Conservation (phyloP, 768 basidiomycete species). For the Coprinellus micaceus region DNA sequence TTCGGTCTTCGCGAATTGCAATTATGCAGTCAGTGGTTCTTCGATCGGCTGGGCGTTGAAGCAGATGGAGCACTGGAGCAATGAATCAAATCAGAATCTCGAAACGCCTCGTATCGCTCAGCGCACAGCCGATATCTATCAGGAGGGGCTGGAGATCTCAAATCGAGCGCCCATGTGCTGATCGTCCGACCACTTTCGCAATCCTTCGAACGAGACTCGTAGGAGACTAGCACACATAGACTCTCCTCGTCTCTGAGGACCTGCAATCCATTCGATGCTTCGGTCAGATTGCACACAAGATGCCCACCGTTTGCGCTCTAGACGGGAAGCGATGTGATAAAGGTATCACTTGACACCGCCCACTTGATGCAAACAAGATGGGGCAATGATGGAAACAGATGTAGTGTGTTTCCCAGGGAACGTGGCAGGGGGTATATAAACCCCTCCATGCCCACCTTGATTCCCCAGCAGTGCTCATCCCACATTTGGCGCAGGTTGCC, state of each 20-base stretch:
- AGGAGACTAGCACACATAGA: no score
- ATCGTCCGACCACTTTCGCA: no score
- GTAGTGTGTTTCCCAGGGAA: conserved; percentile 24
- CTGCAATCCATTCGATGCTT: no score
- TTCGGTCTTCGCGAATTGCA: no score
- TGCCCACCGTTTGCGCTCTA: background rate
- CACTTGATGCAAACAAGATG: background rate
- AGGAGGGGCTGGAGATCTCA: no score
- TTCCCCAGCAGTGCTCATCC: conserved; percentile 45
- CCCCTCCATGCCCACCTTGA: conserved; percentile 14
- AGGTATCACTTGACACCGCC: conserved; percentile 3
- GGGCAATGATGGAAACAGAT: background rate
- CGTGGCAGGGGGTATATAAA: conserved; percentile 30
- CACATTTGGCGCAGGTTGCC: conserved; percentile 45
- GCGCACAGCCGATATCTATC: no score
- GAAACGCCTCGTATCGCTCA: background rate
- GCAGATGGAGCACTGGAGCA: background rate
- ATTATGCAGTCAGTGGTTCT: no score
- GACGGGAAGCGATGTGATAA: background rate
- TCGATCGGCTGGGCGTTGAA: background rate
- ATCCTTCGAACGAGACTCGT: no score
- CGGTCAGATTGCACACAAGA: no score
- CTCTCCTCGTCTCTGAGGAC: no score
- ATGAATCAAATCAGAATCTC: background rate
- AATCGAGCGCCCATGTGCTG: no score